phyloP scores from a whole-genome alignment of 805 yeast species.

The Candida takata region DNA sequence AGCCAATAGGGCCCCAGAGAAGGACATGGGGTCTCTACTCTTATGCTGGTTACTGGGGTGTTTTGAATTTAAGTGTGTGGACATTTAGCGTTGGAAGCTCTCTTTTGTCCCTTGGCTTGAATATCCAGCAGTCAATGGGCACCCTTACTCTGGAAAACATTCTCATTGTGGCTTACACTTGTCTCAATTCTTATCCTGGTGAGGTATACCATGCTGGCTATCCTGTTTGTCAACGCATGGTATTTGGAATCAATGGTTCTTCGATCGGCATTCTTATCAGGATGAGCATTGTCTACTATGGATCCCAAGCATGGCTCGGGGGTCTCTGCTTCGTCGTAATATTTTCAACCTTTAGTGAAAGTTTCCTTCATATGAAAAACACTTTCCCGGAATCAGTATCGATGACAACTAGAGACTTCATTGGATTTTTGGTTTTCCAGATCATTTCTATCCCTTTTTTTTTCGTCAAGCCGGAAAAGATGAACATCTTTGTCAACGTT shows the following conservation, averaged over 20 bases:
- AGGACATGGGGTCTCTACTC: slow-evolving; percentile 33
- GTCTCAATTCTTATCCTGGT: slow-evolving; percentile 34
- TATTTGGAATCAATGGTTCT: slow-evolving; percentile 37
- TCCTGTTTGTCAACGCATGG: slow-evolving; percentile 30
- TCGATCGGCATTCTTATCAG: slow-evolving; percentile 33
- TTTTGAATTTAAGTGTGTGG: slow-evolving; percentile 29
- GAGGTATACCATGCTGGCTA: slow-evolving; percentile 33
- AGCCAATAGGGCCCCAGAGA: slow-evolving; percentile 32
- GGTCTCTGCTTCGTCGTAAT: slow-evolving; percentile 33
- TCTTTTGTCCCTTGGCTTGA: slow-evolving; percentile 30
- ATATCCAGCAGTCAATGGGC: slow-evolving; percentile 35
- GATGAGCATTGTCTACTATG: slow-evolving; percentile 36
- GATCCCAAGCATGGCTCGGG: slow-evolving; percentile 38
- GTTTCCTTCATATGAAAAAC: slow-evolving; percentile 30
- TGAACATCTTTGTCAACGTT: slow-evolving; percentile 30
- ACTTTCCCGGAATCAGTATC: slow-evolving; percentile 31
- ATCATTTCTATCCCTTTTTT: slow-evolving; percentile 35
- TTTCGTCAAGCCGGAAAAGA: slow-evolving; percentile 37
- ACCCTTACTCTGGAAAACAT: slow-evolving; percentile 32
- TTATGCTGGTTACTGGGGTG: slow-evolving; percentile 29
- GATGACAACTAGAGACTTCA: slow-evolving; percentile 35
- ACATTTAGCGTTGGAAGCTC: slow-evolving; percentile 35
- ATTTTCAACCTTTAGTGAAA: slow-evolving; percentile 29
- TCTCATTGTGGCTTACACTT: slow-evolving; percentile 29
- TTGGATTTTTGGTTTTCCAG: slow-evolving; percentile 40